A percentile compares a stretch with the other conserved stretches of the same genome.
Conservation (phyloP, 192 early-diverging fungal genomes). For the Gonapodya prolifera region DNA sequence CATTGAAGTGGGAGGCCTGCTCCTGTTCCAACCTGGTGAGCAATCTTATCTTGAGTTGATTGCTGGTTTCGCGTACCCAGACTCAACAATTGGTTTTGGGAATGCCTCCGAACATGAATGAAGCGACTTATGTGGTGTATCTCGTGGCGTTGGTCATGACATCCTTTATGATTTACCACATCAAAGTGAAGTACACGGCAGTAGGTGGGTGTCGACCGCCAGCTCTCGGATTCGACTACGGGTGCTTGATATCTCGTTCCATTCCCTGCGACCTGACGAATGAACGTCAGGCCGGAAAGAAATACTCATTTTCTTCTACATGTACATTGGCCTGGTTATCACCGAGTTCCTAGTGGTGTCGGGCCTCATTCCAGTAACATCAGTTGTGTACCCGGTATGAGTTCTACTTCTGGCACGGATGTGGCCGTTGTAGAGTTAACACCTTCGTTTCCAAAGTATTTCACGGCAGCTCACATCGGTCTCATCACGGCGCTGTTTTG, state of each 20-base stretch:
- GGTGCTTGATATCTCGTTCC: too few species aligned
- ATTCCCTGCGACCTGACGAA: background rate
- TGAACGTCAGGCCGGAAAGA: constrained; percentile 73
- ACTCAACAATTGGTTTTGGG: background rate
- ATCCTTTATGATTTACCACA: constrained; percentile 95
- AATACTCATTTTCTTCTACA: constrained; percentile 97
- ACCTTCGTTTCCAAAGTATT: constrained; percentile 41
- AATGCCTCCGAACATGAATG: background rate
- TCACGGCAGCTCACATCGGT: constrained; percentile 69
- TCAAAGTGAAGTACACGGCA: constrained; percentile 95
- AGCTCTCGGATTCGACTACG: too few species aligned
- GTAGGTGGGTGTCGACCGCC: constrained; percentile 51
- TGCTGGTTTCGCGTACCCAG: too few species aligned
- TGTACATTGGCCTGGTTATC: constrained; percentile 74
- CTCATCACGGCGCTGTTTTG: constrained; percentile 77
- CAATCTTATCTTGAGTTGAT: too few species aligned
- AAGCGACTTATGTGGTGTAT: constrained; percentile 85
- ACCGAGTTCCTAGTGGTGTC: constrained; percentile 85
- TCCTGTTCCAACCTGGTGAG: constrained; percentile 80
- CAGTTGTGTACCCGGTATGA: constrained; percentile 57
- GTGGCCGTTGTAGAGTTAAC: constrained; percentile 1
- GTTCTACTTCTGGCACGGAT: background rate
- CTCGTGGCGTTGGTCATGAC: constrained; percentile 92
- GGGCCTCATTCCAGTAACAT: constrained; percentile 81
- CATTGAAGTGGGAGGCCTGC: constrained; percentile 67